phyloP scores from a whole-genome alignment of 1,284 basidiomycete genomes.

The Abortiporus biennis region DNA sequence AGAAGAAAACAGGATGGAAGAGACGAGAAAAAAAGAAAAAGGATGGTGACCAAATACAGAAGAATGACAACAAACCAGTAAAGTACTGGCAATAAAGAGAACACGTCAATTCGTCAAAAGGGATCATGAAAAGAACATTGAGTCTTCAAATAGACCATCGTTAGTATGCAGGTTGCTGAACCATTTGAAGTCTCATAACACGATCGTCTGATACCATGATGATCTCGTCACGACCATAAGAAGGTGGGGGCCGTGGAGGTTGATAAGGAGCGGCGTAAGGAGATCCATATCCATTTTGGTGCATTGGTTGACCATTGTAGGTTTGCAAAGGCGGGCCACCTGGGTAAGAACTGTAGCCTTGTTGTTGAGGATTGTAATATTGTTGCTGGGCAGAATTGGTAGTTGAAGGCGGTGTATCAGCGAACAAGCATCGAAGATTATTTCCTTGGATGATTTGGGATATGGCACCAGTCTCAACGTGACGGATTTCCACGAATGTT shows the following conservation, averaged over 20 bases:
- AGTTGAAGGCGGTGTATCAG: conserved; percentile 89
- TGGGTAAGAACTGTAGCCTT: conserved; percentile 13
- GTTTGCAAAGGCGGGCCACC: conserved; percentile 2
- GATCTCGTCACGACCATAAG: conserved; percentile 66
- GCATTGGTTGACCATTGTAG: conserved; percentile 23
- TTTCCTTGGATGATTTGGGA: conserved; percentile 95
- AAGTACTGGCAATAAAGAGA: too few species aligned
- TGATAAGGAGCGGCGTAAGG: conserved; percentile 23
- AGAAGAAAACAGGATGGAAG: too few species aligned
- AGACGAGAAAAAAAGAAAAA: too few species aligned
- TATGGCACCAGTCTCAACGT: conserved; percentile 89
- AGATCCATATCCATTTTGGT: conserved; percentile 37
- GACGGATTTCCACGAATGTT: conserved; percentile 93
- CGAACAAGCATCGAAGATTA: conserved; percentile 86
- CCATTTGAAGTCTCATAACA: conserved; percentile 59
- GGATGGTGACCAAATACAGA: too few species aligned
- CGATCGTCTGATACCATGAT: conserved; percentile 77
- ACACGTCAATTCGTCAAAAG: too few species aligned
- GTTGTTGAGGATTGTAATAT: conserved; percentile 18
- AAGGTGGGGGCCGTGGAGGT: conserved; percentile 29
- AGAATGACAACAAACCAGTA: too few species aligned
- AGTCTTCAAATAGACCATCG: too few species aligned
- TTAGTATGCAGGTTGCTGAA: too few species aligned
- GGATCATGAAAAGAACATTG: too few species aligned
- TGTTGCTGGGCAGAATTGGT: conserved; percentile 33